Conservation (phyloP, 1,284 basidiomycete species). For the Leccinum solheimii region DNA sequence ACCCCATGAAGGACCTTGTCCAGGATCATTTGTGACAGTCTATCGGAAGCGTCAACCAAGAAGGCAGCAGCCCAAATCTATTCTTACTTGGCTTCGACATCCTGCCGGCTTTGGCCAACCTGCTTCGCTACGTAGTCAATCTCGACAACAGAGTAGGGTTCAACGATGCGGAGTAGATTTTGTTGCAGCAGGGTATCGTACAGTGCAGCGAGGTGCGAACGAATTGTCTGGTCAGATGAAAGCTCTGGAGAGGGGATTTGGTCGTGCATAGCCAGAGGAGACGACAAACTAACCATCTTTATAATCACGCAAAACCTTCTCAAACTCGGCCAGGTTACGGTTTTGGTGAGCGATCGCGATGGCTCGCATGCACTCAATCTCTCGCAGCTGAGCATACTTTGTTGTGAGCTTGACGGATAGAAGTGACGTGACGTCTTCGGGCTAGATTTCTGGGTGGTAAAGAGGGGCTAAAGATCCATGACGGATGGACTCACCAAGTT, state of each 20-base stretch:
- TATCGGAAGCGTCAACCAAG: constrained; percentile 33
- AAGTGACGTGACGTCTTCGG: constrained; percentile 89
- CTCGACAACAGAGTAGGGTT: constrained; percentile 93
- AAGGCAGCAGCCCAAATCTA: not conserved
- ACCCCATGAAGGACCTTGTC: constrained; percentile 95
- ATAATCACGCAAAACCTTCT: constrained; percentile 85
- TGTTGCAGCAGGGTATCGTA: constrained; percentile 97
- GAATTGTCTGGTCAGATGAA: constrained; percentile 91
- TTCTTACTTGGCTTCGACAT: constrained; percentile 91
- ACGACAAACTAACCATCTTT: constrained; percentile 63
- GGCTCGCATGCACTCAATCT: constrained; percentile 94
- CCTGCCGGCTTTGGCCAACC: constrained; percentile 87
- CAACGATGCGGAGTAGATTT: constrained; percentile 91
- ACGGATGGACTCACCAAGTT: constrained; percentile 64
- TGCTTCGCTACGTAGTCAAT: constrained; percentile 86
- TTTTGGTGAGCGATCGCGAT: constrained; percentile 93
- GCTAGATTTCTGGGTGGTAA: constrained; percentile 46
- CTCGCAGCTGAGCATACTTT: constrained; percentile 79
- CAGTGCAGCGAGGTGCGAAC: constrained; percentile 88
- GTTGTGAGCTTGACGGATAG: constrained; percentile 85
- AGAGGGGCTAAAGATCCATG: not conserved
- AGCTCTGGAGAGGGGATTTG: constrained; percentile 60
- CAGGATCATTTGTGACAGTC: constrained; percentile 96
- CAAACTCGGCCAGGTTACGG: constrained; percentile 87
- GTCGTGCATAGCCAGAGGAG: not conserved